A percentile compares a stretch with the other conserved stretches of the same genome.
Conservation (phyloP, 306 rosid species). For the Trichosanthes truncata region DNA sequence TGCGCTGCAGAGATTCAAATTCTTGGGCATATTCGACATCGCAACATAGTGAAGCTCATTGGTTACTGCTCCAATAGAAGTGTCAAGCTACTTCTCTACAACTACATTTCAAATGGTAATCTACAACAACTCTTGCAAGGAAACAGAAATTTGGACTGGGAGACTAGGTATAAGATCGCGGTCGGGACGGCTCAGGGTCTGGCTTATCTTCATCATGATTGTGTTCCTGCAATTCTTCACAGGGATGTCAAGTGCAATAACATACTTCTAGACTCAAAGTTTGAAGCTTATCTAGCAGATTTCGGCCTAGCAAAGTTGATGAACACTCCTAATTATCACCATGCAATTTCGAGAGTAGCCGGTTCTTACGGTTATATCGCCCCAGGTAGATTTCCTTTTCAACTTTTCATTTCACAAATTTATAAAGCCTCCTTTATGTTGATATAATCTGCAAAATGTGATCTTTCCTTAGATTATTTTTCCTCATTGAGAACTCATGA, state of each 20-base stretch:
- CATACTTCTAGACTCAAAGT: constrained; percentile 86
- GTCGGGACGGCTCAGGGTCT: constrained; percentile 92
- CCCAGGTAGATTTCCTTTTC: constrained; percentile 50
- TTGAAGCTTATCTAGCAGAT: constrained; percentile 84
- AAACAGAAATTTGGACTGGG: constrained; percentile 85
- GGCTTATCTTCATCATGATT: constrained; percentile 94
- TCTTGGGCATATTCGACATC: constrained; percentile 90
- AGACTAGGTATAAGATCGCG: constrained; percentile 90
- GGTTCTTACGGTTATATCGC: constrained; percentile 98
- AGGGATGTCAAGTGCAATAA: constrained; percentile 98
- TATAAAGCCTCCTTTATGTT: neutral
- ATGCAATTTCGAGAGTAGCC: constrained; percentile 94
- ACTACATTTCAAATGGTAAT: constrained; percentile 86
- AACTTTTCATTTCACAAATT: neutral
- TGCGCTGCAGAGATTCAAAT: constrained; percentile 93
- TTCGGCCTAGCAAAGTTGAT: constrained; percentile 91
- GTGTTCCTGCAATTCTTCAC: constrained; percentile 87
- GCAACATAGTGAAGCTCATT: constrained; percentile 83
- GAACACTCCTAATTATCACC: constrained; percentile 72
- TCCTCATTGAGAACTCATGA: neutral
- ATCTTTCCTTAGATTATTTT: neutral
- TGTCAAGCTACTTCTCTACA: constrained; percentile 86
- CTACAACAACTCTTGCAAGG: constrained; percentile 73
- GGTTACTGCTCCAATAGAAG: constrained; percentile 93
- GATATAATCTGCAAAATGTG: neutral